Evolutionary conservation across 2,329 filamentous ascomycete genomes (phyloP), one percentile per base, ranked within the genome.

Genomic region (Ambrosiella xylebori): DNA sequence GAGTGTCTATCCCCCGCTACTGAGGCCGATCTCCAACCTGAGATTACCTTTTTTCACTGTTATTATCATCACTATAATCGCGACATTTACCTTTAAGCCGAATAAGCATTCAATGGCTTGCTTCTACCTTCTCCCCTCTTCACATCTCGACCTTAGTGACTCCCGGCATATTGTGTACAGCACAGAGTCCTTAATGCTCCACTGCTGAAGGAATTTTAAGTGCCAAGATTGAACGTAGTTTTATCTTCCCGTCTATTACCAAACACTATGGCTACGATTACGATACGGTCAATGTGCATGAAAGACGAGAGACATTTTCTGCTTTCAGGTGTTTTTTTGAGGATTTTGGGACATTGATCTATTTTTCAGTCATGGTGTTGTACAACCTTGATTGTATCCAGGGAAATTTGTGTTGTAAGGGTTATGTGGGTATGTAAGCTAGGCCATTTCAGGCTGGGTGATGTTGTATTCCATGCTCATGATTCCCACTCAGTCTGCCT

Each of bases 131-230:
- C 11, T 41, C n/a, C 7, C 7, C 44, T 47, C n/a, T 15, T 17
- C 36, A 50, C 12, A 6, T 35, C 39, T 38, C 38, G 11, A 57
- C 15, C 17, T 11, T 12, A 49, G 47, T 56, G 47, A 53, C 49
- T 15, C 53, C n/a, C 68, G 76, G 76, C 76, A 78, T 78, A 69
- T 76, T 79, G 76, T 79, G 76, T 79, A 78, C 76, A 77, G 73
- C 76, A 74, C 68, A 70, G 74, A 72, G 73, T 73, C 70, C 69
- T 64, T 67, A 62, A 70, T 76, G 74, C 75, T 73, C 72, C 66
- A 65, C 72, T 75, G 75, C 72, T 77, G 76, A 78, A 78, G 76
- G 76, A 78, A 71, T 63, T 69, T 70, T 63, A 70, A 76, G 75
- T 78, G 76, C 76, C 76, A 72, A 79, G 71, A 78, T 68, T 63